phyloP scores from a whole-genome alignment of 495 filamentous ascomycete genomes.

The Penicillium pulvis region DNA sequence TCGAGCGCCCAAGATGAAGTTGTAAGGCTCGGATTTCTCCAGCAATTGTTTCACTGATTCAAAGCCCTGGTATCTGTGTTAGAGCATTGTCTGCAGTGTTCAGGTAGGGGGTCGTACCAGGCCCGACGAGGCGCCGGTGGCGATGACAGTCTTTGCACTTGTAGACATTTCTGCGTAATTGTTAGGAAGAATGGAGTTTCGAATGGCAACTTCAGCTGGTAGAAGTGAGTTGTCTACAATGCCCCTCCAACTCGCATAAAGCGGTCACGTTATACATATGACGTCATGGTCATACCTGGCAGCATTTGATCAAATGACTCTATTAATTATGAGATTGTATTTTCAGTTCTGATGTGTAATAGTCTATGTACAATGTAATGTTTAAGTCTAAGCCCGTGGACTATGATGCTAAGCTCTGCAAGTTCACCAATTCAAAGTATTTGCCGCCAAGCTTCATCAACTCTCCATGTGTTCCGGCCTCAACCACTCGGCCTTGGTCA shows the following conservation, averaged over 20 bases:
- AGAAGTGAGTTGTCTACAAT: background rate
- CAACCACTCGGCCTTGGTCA: conserved; percentile 5
- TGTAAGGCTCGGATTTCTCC: conserved; percentile 25
- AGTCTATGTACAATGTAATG: background rate
- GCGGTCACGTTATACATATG: background rate
- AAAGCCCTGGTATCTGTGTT: conserved; percentile 25
- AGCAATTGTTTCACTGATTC: conserved; percentile 33
- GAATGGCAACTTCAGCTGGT: background rate
- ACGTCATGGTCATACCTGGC: background rate
- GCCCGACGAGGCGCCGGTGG: conserved; percentile 34
- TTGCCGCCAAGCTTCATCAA: conserved; percentile 3
- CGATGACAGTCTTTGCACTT: conserved; percentile 25
- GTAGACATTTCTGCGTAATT: conserved; percentile 13
- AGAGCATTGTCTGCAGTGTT: background rate
- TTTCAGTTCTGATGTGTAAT: background rate
- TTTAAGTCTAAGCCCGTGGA: background rate
- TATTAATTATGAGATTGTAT: background rate
- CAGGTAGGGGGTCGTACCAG: conserved; percentile 19
- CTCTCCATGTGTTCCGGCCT: conserved; percentile 6
- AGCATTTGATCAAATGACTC: no score
- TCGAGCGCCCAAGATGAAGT: conserved; percentile 33
- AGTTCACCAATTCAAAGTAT: conserved; percentile 6
- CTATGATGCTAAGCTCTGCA: conserved; percentile 2
- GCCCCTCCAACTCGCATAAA: background rate
- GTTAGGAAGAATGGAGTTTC: background rate